These are phyloP conservation scores for Yamadazyma dendronema DNA, from an alignment of 1,139 yeast species.

Conservation along the genomic window DNA sequence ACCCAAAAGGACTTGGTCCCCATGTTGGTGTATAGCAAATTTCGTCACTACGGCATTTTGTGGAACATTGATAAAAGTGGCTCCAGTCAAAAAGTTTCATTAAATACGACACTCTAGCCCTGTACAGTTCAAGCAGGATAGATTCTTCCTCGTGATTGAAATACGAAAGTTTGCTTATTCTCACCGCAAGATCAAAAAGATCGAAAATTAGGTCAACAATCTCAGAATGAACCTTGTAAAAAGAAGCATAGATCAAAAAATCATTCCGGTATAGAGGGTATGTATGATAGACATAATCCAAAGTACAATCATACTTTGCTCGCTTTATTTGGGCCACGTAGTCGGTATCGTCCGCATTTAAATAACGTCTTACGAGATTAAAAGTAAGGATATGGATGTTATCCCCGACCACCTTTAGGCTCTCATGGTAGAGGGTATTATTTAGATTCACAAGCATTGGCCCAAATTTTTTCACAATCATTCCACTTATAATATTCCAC, in stretches of 20 bases:
- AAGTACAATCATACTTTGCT: conserved; percentile 29
- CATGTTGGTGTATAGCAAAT: conserved; percentile 55
- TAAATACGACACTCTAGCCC: conserved; percentile 1
- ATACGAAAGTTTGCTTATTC: conserved; percentile 19
- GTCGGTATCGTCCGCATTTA: conserved; percentile 12
- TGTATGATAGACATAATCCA: conserved; percentile 45
- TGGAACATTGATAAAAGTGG: conserved; percentile 37
- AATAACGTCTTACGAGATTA: conserved; percentile 42
- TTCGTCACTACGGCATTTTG: conserved; percentile 41
- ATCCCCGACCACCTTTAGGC: conserved; percentile 10
- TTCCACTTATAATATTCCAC: conserved; percentile 50
- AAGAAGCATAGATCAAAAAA: conserved; percentile 44
- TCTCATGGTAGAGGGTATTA: conserved; percentile 4
- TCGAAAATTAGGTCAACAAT: conserved; percentile 34
- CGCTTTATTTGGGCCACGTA: conserved; percentile 14
- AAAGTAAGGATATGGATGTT: conserved; percentile 8
- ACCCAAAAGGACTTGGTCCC: conserved; percentile 55
- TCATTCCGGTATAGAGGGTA: conserved; percentile 35
- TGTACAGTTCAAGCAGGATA: conserved; percentile 1
- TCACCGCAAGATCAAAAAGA: conserved; percentile 26
- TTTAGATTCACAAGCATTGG: conserved; percentile 44
- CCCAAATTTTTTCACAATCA: conserved; percentile 47
- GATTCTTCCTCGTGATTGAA: conserved; percentile 11
- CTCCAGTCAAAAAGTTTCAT: conserved; percentile 34
- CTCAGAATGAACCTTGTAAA: conserved; percentile 32